Conservation (phyloP, 2,329 filamentous ascomycete genomes). For the Epichloe gansuensis region DNA sequence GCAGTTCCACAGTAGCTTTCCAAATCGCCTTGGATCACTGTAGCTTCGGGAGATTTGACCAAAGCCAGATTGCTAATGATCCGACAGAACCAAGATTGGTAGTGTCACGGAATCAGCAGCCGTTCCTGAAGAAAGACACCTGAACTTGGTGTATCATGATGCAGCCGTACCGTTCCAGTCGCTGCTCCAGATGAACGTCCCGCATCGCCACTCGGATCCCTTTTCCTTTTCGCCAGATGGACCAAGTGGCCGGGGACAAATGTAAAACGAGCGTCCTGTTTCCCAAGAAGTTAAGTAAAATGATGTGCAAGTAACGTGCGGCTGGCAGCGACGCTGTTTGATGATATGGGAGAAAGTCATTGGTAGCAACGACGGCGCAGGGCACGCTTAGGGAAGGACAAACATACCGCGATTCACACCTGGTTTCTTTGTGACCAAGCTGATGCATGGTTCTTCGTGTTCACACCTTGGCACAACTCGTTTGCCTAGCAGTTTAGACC, state of each 20-base stretch:
- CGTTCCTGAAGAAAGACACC: too few relatives aligned
- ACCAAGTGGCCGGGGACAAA: constrained; percentile 60
- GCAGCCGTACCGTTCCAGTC: constrained; percentile 33
- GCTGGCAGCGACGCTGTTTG: neutral
- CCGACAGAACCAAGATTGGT: too few relatives aligned
- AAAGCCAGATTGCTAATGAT: too few relatives aligned
- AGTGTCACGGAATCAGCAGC: too few relatives aligned
- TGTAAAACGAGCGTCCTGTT: constrained; percentile 48
- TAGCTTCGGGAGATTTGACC: too few relatives aligned
- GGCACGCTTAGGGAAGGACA: neutral
- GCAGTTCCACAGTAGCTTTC: too few relatives aligned
- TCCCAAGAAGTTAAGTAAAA: neutral
- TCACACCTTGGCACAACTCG: constrained; percentile 68
- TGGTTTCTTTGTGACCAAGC: constrained; percentile 72
- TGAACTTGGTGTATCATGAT: neutral
- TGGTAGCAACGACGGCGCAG: too few relatives aligned
- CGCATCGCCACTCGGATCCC: constrained; percentile 75
- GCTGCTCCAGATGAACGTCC: constrained; percentile 65
- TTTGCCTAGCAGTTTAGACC: constrained; percentile 72
- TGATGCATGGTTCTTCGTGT: constrained; percentile 78
- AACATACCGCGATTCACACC: constrained; percentile 63
- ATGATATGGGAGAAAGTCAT: neutral
- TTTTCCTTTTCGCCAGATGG: constrained; percentile 76
- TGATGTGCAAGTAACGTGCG: neutral
- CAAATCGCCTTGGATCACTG: too few relatives aligned